Percentiles rank a stretch among this genome's conserved stretches.
phyloP scores from a whole-genome alignment of 306 rosid species.

The Leucaena leucocephala region DNA sequence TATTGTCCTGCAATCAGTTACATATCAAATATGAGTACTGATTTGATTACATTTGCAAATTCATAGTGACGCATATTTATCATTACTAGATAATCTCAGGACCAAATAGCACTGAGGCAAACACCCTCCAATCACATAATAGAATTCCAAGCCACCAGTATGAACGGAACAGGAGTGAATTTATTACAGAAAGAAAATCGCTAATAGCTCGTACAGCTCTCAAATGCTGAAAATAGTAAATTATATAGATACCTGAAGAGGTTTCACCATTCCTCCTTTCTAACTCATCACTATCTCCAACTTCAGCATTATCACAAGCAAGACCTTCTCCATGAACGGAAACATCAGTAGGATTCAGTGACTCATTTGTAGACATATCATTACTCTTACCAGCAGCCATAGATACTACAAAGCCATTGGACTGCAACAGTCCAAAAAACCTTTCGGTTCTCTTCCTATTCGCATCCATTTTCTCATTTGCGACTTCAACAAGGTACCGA shows the following conservation, averaged over 20 bases:
- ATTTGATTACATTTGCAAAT: slow-evolving; percentile 34
- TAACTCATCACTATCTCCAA: slow-evolving; percentile 35
- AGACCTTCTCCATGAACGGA: slow-evolving; percentile 16
- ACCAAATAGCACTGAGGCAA: background rate
- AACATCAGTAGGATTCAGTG: slow-evolving; percentile 11
- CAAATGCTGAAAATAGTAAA: background rate
- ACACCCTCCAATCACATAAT: background rate
- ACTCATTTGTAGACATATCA: background rate
- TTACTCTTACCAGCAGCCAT: slow-evolving; percentile 1
- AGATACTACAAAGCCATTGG: slow-evolving; percentile 34
- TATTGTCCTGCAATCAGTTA: slow-evolving; percentile 76
- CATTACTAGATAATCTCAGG: background rate
- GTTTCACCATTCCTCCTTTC: slow-evolving; percentile 39
- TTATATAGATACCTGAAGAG: slow-evolving; percentile 52
- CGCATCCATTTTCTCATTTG: slow-evolving; percentile 85
- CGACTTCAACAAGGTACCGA: slow-evolving; percentile 65
- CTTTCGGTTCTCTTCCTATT: slow-evolving; percentile 76
- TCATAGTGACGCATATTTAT: slow-evolving; percentile 16
- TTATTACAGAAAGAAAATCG: background rate
- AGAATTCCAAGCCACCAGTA: slow-evolving; percentile 1
- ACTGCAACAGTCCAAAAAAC: slow-evolving; percentile 53
- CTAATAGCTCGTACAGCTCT: background rate
- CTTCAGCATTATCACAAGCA: slow-evolving; percentile 30
- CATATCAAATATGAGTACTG: slow-evolving; percentile 51
- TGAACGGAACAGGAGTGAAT: background rate